Evolutionary conservation across 1,284 basidiomycete genomes (phyloP).

Genomic region (Ceratobasidium sp.): DNA sequence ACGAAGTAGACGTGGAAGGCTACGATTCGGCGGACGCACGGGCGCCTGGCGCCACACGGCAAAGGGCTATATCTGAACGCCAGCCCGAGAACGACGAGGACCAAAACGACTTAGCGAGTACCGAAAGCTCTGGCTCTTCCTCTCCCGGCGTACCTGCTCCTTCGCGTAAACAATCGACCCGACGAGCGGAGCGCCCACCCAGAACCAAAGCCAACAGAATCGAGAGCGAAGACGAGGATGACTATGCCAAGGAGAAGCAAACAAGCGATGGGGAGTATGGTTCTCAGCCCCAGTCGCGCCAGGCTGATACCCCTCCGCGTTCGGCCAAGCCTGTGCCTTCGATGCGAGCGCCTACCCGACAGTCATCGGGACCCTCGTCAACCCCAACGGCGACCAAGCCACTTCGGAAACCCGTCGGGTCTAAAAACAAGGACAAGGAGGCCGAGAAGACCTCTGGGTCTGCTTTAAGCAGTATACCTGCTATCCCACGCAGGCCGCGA

Average conservation of each 20-base stretch:
- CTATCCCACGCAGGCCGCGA: constrained; percentile 29
- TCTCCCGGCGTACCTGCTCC: constrained; percentile 2
- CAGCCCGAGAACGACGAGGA: constrained; percentile 4
- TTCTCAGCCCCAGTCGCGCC: too few relatives aligned
- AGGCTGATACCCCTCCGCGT: too few relatives aligned
- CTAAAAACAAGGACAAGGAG: constrained; percentile 22
- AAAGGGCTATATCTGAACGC: background rate
- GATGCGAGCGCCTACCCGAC: constrained; percentile 13
- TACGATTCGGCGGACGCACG: background rate
- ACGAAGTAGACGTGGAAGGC: constrained; percentile 28
- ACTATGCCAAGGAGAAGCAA: too few relatives aligned
- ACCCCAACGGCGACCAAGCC: constrained; percentile 12
- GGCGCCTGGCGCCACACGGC: background rate
- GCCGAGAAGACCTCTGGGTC: background rate
- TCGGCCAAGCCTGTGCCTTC: too few relatives aligned
- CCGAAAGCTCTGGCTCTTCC: background rate
- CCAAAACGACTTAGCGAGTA: constrained; percentile 21
- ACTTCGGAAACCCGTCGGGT: constrained; percentile 25
- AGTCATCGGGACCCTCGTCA: background rate
- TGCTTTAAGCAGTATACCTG: constrained; percentile 12
- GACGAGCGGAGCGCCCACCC: background rate
- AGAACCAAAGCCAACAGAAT: constrained; percentile 6
- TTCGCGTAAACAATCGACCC: constrained; percentile 3
- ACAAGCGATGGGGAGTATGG: too few relatives aligned
- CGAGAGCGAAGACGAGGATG: constrained; percentile 23